Conservation (phyloP, 331 rosid genomes). For the Dryas integrifolia region DNA sequence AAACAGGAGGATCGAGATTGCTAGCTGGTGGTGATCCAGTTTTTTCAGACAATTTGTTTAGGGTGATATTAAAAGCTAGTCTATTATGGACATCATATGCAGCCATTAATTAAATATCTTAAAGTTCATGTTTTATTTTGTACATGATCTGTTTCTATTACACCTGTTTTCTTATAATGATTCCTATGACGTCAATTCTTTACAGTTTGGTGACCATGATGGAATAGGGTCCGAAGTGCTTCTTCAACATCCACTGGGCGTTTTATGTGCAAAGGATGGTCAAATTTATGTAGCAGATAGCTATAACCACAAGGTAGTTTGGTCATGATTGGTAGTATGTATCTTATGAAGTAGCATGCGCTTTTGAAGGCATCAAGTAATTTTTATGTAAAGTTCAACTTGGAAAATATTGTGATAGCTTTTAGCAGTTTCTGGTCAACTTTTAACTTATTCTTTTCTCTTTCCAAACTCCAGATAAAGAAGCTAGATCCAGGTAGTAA, state of each 20-base stretch:
- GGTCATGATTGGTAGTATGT: conserved; percentile 11
- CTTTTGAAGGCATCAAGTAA: background rate
- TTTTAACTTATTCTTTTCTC: conserved; percentile 2
- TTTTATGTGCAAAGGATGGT: conserved; percentile 67
- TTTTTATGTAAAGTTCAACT: background rate
- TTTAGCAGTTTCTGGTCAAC: background rate
- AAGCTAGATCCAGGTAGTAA: conserved; percentile 73
- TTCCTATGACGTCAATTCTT: conserved; percentile 23
- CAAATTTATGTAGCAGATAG: conserved; percentile 81
- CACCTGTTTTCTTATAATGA: background rate
- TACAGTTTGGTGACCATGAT: conserved; percentile 95
- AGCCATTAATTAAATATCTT: background rate
- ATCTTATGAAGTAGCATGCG: conserved; percentile 8
- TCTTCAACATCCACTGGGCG: conserved; percentile 92
- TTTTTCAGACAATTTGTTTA: conserved; percentile 78
- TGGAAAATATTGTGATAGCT: background rate
- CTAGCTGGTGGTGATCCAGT: conserved; percentile 88
- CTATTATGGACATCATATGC: conserved; percentile 2
- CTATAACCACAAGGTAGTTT: conserved; percentile 90
- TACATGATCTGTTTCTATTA: background rate
- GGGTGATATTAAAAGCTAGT: conserved; percentile 38
- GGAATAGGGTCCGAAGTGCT: conserved; percentile 85
- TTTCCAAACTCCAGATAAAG: conserved; percentile 63
- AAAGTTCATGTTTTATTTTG: background rate
- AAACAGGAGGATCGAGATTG: conserved; percentile 83